A percentile compares a stretch with the other conserved stretches of the same genome.
phyloP scores from a whole-genome alignment of 768 basidiomycete species.

The Phlebiopsis flavidoalba region DNA sequence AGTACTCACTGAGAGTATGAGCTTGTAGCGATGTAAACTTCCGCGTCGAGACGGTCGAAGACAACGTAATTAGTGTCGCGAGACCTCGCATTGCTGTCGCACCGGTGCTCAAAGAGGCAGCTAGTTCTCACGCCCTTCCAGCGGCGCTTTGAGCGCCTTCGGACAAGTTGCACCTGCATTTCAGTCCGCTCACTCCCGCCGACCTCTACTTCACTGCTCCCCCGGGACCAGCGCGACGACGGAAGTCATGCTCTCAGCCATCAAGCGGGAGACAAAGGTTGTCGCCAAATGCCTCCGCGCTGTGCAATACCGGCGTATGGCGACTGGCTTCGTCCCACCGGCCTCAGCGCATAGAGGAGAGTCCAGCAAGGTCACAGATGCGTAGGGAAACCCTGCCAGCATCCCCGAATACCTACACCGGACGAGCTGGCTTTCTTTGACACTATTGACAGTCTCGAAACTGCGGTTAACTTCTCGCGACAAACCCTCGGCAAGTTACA shows the following conservation, averaged over 20 bases:
- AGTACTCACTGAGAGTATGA: too few species aligned
- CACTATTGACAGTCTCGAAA: slow-evolving; percentile 60
- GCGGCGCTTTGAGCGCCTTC: neutral
- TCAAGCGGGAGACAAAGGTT: neutral
- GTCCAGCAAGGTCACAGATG: neutral
- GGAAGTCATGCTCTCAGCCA: neutral
- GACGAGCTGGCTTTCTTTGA: slow-evolving; percentile 72
- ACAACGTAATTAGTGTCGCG: too few species aligned
- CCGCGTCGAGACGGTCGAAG: too few species aligned
- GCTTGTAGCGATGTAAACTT: too few species aligned
- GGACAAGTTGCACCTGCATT: neutral
- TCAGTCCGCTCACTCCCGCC: neutral
- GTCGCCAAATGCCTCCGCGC: neutral
- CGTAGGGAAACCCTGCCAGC: slow-evolving; percentile 34
- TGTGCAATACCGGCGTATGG: neutral
- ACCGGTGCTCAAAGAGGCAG: neutral
- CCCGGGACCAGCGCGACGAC: neutral
- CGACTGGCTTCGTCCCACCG: slow-evolving; percentile 2
- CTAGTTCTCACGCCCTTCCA: neutral
- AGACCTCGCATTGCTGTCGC: neutral
- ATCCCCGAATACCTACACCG: slow-evolving; percentile 83
- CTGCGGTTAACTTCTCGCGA: slow-evolving; percentile 54
- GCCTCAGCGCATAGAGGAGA: slow-evolving; percentile 4
- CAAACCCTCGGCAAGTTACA: slow-evolving; percentile 55
- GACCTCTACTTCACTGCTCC: neutral